Evolutionary conservation across 2,329 filamentous ascomycete genomes (phyloP), one percentile per base, ranked within the genome.

Genomic region (Gnomoniopsis sp.): DNA sequence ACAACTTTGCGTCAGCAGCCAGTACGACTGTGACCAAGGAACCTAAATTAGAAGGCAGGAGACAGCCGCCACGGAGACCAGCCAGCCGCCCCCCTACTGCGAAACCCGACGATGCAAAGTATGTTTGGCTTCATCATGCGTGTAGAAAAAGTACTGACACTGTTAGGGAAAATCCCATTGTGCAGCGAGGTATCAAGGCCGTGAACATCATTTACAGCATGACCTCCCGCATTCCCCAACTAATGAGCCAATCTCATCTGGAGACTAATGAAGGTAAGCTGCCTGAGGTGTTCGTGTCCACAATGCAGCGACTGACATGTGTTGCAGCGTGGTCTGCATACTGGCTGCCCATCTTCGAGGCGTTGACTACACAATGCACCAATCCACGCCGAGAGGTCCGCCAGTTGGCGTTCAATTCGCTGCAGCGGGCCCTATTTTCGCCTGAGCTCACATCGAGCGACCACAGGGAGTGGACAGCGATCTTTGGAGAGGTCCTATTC

Each of bases 301-400:
- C 26, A 41, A 26, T 2, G 15, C 22, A 6, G 30, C 49, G 30
- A 46, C 70, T 74, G 60, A 71, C 63, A 65, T 44, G 8, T 60
- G 66, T 51, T 34, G 49, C 63, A 90, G 95, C 95, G 15, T 99
- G 95, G 95, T 92, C 91, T 53, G 91, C 95, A 10, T 99, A 99
- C 72, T 99, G 95, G 95, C 88, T 93, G 15, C 95, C 93, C 1
- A 92, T 99, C 26, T 95, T 99, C 74, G 86, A 91, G 65, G 90
- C 91, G 6, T 77, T 99, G 19, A 95, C 90, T 3, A 86, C 86
- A 4, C 95, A 99, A 74, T 97, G 93, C 74, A 90, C 91, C 55
- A 99, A 98, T 70, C 92, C 93, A 0, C 97, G 92, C 69, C 89
- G 93, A 56, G 93, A 97, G 67, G 91, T 99, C 60, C 87, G 95